These are phyloP conservation scores for Xylariales sp. DNA, from an alignment of 2,329 filamentous ascomycete genomes.

Conservation along the genomic window DNA sequence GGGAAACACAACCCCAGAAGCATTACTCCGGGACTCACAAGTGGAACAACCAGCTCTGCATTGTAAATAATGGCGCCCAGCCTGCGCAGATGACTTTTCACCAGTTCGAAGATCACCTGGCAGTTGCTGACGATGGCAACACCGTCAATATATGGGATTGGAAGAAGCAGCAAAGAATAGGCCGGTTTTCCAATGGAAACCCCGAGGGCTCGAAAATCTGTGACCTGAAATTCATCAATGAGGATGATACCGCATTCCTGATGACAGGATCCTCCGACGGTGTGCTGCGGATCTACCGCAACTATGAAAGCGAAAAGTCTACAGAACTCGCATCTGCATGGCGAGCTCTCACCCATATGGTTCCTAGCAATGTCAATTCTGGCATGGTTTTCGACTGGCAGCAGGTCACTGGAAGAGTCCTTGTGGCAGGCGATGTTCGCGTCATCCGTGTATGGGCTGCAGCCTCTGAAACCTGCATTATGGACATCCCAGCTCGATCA, in stretches of 20 bases:
- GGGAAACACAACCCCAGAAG: slow-evolving; percentile 91
- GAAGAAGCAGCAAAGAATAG: slow-evolving; percentile 69
- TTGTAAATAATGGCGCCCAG: slow-evolving; percentile 86
- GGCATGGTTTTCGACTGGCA: slow-evolving; percentile 99
- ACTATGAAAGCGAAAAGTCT: slow-evolving; percentile 74
- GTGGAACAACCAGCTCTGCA: slow-evolving; percentile 76
- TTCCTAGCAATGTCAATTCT: slow-evolving; percentile 89
- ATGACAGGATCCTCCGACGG: slow-evolving; percentile 96
- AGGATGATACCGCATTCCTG: slow-evolving; percentile 91
- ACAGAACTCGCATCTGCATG: slow-evolving; percentile 88
- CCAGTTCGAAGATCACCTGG: slow-evolving; percentile 94
- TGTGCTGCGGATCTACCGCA: slow-evolving; percentile 86
- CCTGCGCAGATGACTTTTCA: slow-evolving; percentile 94
- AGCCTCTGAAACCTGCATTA: slow-evolving; percentile 84
- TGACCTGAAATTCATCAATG: slow-evolving; percentile 95
- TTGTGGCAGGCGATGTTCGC: slow-evolving; percentile 95
- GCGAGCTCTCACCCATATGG: slow-evolving; percentile 87
- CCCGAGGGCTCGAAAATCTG: slow-evolving; percentile 87
- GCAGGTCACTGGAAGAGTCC: slow-evolving; percentile 87
- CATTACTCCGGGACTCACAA: slow-evolving; percentile 77
- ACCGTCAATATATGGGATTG: slow-evolving; percentile 93
- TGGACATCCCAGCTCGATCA: slow-evolving; percentile 90
- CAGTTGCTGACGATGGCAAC: slow-evolving; percentile 89
- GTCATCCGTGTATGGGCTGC: slow-evolving; percentile 97
- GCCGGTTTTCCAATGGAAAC: slow-evolving; percentile 91